Evolutionary conservation across 2,329 filamentous ascomycete genomes (phyloP).

Genomic region (Blumeriella jaapii): DNA sequence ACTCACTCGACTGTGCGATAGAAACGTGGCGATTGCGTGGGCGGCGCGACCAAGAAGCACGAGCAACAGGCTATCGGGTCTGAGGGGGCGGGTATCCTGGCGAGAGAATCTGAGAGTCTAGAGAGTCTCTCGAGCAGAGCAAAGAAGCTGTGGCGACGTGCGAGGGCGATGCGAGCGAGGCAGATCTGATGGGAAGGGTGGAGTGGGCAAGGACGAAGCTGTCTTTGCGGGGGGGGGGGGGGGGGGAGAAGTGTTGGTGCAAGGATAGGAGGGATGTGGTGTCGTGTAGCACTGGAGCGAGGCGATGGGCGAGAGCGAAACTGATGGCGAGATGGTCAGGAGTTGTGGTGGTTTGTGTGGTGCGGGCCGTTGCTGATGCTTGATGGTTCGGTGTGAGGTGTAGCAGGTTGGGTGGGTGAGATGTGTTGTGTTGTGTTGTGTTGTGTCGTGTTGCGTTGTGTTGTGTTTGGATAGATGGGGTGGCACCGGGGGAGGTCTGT

Average conservation of each 20-base stretch:
- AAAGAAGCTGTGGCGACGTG: slow-evolving; percentile 18
- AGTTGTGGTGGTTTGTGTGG: no score
- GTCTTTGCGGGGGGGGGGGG: no score
- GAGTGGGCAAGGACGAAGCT: slow-evolving; percentile 14
- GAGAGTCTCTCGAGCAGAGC: slow-evolving; percentile 21
- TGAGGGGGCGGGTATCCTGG: slow-evolving; percentile 10
- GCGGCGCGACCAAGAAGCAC: slow-evolving; percentile 19
- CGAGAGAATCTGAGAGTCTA: slow-evolving; percentile 15
- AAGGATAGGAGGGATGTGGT: slow-evolving; percentile 11
- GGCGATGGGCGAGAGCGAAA: slow-evolving; percentile 15
- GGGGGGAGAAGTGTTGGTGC: no score
- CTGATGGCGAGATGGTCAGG: no score
- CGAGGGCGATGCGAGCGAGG: slow-evolving; percentile 12
- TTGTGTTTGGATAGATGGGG: no score
- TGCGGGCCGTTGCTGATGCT: no score
- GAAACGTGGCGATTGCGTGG: slow-evolving; percentile 21
- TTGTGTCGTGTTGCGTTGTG: no score
- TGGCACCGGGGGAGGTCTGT: no score
- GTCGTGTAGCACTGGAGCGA: slow-evolving; percentile 13
- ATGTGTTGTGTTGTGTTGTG: no score
- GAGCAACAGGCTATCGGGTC: slow-evolving; percentile 18
- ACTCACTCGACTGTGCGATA: slow-evolving; percentile 26
- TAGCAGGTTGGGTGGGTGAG: no score
- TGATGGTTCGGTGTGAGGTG: no score
- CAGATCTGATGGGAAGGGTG: slow-evolving; percentile 4